These are phyloP conservation scores for Fusarium sp. DNA, from an alignment of 2,329 filamentous ascomycete species.

Conservation along the genomic window DNA sequence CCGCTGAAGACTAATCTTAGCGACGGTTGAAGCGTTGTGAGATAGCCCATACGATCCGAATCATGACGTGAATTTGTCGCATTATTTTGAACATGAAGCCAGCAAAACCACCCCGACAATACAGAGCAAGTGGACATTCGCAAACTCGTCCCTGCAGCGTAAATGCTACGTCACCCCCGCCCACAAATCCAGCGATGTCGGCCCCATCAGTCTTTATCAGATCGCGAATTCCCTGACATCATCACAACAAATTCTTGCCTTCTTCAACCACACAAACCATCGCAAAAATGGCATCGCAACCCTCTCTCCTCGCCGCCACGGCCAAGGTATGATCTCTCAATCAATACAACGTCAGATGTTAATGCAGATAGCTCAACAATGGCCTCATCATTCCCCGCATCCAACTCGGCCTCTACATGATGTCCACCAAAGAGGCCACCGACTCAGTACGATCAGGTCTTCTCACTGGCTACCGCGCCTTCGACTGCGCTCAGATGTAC, in stretches of 20 bases:
- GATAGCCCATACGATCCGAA: not conserved
- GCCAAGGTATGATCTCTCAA: slow-evolving; percentile 29
- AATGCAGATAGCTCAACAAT: slow-evolving; percentile 67
- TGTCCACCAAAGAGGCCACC: slow-evolving; percentile 71
- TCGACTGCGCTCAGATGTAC: slow-evolving; percentile 69
- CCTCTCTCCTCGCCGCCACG: slow-evolving; percentile 42
- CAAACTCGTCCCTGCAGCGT: not conserved
- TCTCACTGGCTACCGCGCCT: slow-evolving; percentile 64
- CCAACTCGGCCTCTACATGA: slow-evolving; percentile 81
- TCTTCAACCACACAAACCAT: not conserved
- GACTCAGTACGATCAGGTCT: slow-evolving; percentile 70
- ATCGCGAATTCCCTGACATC: slow-evolving; percentile 20
- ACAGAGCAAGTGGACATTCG: not conserved
- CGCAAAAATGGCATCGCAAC: slow-evolving; percentile 36
- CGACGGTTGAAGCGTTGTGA: not conserved
- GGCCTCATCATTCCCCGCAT: slow-evolving; percentile 76
- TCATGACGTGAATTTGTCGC: not conserved
- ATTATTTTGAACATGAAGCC: not conserved
- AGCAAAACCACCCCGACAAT: not conserved
- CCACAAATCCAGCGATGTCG: slow-evolving; percentile 19
- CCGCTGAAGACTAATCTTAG: not conserved
- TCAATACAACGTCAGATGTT: not conserved
- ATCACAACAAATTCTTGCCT: slow-evolving; percentile 1
- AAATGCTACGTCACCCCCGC: slow-evolving; percentile 22
- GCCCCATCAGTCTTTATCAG: slow-evolving; percentile 22